Evolutionary conservation across 176 grass and related monocot species (phyloP), one percentile per base, ranked within the genome.

Genomic region (maize (Zea mays)): DNA sequence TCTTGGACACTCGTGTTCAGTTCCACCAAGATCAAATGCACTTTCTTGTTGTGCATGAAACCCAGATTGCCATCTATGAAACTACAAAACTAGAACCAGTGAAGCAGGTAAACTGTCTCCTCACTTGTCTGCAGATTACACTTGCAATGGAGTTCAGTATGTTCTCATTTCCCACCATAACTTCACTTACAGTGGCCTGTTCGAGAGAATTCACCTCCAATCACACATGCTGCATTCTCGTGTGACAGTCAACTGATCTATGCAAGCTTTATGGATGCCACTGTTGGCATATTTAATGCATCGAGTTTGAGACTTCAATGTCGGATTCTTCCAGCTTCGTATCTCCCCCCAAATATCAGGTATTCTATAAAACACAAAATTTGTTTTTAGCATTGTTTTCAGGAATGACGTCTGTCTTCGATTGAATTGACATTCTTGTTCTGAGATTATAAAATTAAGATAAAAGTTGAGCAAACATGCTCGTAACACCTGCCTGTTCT

Each of bases 161-260:
- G 55, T 67, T 72, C 57, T 86, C 62, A 65, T 90, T 59, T 44
- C 66, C 70, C 33, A 73, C 21, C 20, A 65, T 69, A 69, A 68
- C 45, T 86, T 73, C 66, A 48, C 11, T 73, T 87, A 52, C 86
- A 97, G 94, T 97, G 91, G 91, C 85, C 85, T 63, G 81, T 90
- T 72, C 86, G 89, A 43, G 94, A 97, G 74, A 93, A 87, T 75
- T 87, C 94, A 56, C 84, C 94, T 82, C 94, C 91, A 82, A 90
- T 99, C 55, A 90, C 96, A 38, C 96, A 99, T 72, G 96, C 96
- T 14, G 90, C 92, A 68, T 95, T 95, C 85, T 99, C 96, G 49
- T 99, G 96, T 68, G 96, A 99, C 80, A 95, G 96, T 74, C 96
- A 99, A 93, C 66, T 92, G 60, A 93, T 99, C 73, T 99, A 95